These are phyloP conservation scores for Lactarius quietus DNA, from an alignment of 768 basidiomycete genomes.

Conservation along the genomic window DNA sequence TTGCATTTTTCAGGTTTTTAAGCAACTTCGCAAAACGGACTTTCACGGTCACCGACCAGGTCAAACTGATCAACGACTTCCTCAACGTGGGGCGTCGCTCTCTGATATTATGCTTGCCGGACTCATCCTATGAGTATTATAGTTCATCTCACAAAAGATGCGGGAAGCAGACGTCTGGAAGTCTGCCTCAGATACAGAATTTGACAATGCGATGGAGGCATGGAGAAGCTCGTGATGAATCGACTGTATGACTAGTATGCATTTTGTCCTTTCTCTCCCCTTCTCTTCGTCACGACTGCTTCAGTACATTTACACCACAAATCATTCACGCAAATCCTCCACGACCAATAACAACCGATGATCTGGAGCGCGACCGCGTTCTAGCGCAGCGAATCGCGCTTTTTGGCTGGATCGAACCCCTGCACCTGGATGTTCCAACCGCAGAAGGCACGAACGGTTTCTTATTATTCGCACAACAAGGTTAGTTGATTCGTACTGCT, in stretches of 20 bases:
- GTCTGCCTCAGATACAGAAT: conserved; percentile 72
- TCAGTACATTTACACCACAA: conserved; percentile 90
- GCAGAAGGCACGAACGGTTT: conserved; percentile 76
- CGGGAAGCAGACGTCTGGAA: conserved; percentile 79
- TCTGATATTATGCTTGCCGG: neutral
- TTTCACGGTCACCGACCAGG: conserved; percentile 89
- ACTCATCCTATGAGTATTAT: conserved; percentile 22
- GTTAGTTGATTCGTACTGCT: conserved; percentile 37
- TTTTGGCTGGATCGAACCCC: conserved; percentile 86
- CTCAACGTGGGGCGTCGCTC: conserved; percentile 54
- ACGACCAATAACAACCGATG: conserved; percentile 84
- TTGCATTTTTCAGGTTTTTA: conserved; percentile 62
- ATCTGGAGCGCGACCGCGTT: conserved; percentile 93
- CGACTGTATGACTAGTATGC: conserved; percentile 91
- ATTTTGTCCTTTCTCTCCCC: neutral
- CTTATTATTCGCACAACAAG: conserved; percentile 85
- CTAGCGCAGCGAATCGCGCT: conserved; percentile 85
- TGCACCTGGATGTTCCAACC: conserved; percentile 87
- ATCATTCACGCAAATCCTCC: conserved; percentile 61
- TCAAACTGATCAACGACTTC: conserved; percentile 95
- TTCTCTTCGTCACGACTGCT: conserved; percentile 2
- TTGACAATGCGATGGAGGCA: conserved; percentile 98
- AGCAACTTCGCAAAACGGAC: conserved; percentile 91
- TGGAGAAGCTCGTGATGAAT: conserved; percentile 99
- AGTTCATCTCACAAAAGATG: conserved; percentile 94